Base-by-base conservation (phyloP, 768 basidiomycete species). In the Auriculariales sp. region DNA sequence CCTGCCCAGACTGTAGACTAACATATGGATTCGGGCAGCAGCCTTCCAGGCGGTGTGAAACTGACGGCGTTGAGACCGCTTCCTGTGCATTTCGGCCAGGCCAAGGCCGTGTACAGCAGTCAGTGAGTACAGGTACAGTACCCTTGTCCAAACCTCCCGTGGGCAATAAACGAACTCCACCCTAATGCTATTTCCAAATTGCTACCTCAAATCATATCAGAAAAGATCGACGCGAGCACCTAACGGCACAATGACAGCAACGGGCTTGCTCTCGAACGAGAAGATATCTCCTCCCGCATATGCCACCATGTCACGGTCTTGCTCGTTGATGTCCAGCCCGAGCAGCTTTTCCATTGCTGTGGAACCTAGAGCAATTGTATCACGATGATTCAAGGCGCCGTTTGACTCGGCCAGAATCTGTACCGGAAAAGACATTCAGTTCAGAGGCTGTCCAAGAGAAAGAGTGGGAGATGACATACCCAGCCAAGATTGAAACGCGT, bases 401-500 rank as follows among this genome's bases (percentile, higher is more conserved):
- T 60, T 56, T 5, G 64, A 61, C 52, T 70, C 68, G 7, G 72
- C 59, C 32, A 69, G 59, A 28, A 70, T 71, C 62, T 71, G 47
- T 2, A 50, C 42, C 6, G 22, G n/a, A n/a, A n/a, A n/a, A n/a
- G n/a, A 10, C 22, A 44, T 1, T 44, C 39, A 22, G 3, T 12
- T 2, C 3, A 9, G 10, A 42, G 3, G 54, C 28, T 15, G 49
- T 17, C n/a, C 7, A 19, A 46, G 25, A 17, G 53, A 47, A 45
- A 50, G 22, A n/a, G 28, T 19, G 19, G 19, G 25, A n/a, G 47
- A 17, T 12, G 22, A 66, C 77, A 56, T 53, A 82, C 85, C 90
- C 91, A 93, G 35, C 77, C 84, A 28, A 78, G 64, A 54, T 94
- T 89, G 55, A 90, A 85, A 15, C 83, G 75, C 10, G 82, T 71